Conservation (phyloP, 2,329 filamentous ascomycete species). For the Colletotrichum filicis region DNA sequence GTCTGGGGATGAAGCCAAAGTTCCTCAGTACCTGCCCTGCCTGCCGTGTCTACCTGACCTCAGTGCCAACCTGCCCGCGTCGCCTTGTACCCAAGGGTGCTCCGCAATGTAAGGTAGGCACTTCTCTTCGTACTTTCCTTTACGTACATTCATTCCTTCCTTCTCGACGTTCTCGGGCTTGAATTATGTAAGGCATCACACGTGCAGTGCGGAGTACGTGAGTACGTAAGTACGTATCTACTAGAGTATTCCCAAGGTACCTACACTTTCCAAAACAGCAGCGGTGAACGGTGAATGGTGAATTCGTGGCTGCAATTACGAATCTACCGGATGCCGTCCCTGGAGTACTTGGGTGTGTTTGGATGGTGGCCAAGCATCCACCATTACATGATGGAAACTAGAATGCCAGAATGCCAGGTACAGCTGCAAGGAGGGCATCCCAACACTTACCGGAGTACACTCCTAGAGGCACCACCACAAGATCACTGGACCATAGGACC, state of each 20-base stretch:
- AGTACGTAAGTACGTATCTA: neutral
- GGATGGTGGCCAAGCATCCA: neutral
- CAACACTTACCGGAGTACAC: neutral
- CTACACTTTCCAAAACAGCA: neutral
- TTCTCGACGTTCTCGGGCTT: neutral
- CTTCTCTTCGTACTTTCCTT: neutral
- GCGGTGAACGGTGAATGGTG: slow-evolving; percentile 28
- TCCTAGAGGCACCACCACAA: neutral
- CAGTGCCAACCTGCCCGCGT: neutral
- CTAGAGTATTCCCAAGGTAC: too few relatives aligned
- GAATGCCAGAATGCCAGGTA: slow-evolving; percentile 34
- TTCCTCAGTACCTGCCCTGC: neutral
- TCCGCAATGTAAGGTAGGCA: neutral
- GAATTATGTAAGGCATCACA: neutral
- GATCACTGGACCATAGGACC: neutral
- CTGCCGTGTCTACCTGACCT: neutral
- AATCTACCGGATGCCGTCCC: slow-evolving; percentile 6
- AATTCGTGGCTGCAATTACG: slow-evolving; percentile 30
- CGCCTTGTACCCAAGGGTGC: neutral
- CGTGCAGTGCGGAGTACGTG: neutral
- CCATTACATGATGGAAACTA: slow-evolving; percentile 32
- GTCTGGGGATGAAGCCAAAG: slow-evolving; percentile 25
- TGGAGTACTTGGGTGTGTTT: neutral
- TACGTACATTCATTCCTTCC: neutral
- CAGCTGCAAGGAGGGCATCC: slow-evolving; percentile 4